Evolutionary conservation across 495 filamentous ascomycete genomes (phyloP).

Genomic region (Penicilliopsis zonata): DNA sequence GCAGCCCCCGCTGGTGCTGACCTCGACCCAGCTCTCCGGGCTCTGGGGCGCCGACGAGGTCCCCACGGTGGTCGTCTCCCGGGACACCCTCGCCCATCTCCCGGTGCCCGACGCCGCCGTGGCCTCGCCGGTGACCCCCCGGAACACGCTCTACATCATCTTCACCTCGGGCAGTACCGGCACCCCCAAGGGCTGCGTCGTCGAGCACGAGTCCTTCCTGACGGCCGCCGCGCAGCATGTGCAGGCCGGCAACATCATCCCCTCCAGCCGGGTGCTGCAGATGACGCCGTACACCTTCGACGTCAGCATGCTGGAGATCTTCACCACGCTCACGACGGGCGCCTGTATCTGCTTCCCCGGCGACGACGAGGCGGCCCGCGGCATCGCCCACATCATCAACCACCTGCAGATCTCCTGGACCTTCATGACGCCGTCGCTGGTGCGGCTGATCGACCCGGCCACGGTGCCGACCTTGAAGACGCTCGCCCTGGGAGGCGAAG

Average conservation of each 20-base stretch:
- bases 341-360: slow-evolving; percentile 16
- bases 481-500: slow-evolving; percentile 13
- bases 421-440: slow-evolving; percentile 9
- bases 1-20: too few relatives aligned
- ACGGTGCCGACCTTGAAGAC: slow-evolving; percentile 8
- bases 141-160: slow-evolving; percentile 23
- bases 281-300: slow-evolving; percentile 15
- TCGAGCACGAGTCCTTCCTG: slow-evolving; percentile 56
- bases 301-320: slow-evolving; percentile 7
- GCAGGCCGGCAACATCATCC: slow-evolving; percentile 16
- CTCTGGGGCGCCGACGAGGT: too few relatives aligned
- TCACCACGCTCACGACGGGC: slow-evolving; percentile 12
- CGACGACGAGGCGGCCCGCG: slow-evolving; percentile 8
- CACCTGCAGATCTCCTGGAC: slow-evolving; percentile 4
- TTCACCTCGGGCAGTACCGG: slow-evolving; percentile 43
- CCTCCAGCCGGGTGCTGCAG: slow-evolving; percentile 9
- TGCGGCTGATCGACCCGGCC: slow-evolving; percentile 4
- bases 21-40: too few relatives aligned
- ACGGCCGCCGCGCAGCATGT: slow-evolving; percentile 7
- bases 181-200: slow-evolving; percentile 45
- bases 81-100: too few relatives aligned
- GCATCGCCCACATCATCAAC: slow-evolving; percentile 3
- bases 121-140: slow-evolving; percentile 12
- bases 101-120: too few relatives aligned
- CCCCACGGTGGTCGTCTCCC: too few relatives aligned